Evolutionary conservation across 768 basidiomycete species (phyloP), one percentile per base, ranked within the genome.

Genomic region (Lentinula detonsa): DNA sequence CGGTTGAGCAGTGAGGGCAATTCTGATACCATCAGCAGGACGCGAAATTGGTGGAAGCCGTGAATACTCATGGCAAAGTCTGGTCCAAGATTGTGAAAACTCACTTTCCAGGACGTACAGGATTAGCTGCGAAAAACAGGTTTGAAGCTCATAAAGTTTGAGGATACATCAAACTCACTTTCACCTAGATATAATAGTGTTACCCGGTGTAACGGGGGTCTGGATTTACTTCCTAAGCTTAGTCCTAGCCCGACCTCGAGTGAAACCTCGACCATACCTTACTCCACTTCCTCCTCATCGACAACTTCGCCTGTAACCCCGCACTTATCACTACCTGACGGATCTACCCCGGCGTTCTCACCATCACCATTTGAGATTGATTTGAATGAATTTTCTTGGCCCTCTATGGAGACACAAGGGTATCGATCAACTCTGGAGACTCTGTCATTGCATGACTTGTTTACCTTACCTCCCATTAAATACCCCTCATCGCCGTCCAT

Each of bases 111-210:
- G 69, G 69, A 15, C 61, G 70, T 18, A 71, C 70, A 15, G 70
- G 68, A 3, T 68, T 71, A 35, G 63, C 69, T 5, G 70, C 70
- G 10, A 71, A 71, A 66, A 71, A 71, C 63, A 60, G 70, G 69
- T 71, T 63, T 56, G 62, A 18, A 51, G 5, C 3, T 43, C 21
- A 28, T 28, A 3, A 45, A 43, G 39, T 31, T 53, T 39, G 23
- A 37, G 43, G 39, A 37, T 37, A 5, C n/a, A 28, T 57, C 15
- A 37, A 18, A 31, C 40, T 33, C 13, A 48, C 35, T 43, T 57
- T 28, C 5, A 53, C 35, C 8, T 43, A 64, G 65, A 37, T 66
- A 66, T 50, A 69, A 69, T 54, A 65, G 65, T 45, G 57, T 66
- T n/a, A 64, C 65, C 6, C 64, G 65, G 28, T n/a, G 39, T 45